Evolutionary conservation across 495 filamentous ascomycete genomes (phyloP).

Genomic region (Penicillium salamii): DNA sequence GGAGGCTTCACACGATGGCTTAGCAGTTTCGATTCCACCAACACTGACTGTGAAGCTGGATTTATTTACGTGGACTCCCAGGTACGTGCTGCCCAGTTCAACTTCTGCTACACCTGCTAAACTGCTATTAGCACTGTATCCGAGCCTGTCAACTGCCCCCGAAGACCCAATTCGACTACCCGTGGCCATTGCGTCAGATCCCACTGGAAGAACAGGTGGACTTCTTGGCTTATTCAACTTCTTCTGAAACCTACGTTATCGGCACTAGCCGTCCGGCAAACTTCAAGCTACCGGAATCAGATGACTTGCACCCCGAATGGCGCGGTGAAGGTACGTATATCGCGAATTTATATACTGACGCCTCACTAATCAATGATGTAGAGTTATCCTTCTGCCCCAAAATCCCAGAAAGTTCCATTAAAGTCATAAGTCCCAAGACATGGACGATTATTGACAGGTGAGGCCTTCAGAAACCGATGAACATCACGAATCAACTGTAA

Average conservation of each 20-base stretch:
- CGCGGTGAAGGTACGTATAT: slow-evolving; percentile 56
- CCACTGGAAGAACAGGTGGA: slow-evolving; percentile 67
- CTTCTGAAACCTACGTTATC: slow-evolving; percentile 71
- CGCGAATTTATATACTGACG: neutral
- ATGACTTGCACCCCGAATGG: slow-evolving; percentile 81
- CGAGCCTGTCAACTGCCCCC: slow-evolving; percentile 65
- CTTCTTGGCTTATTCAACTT: slow-evolving; percentile 69
- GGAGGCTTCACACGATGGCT: slow-evolving; percentile 63
- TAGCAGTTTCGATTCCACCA: slow-evolving; percentile 60
- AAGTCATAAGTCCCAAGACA: slow-evolving; percentile 69
- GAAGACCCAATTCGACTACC: slow-evolving; percentile 63
- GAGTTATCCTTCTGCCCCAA: slow-evolving; percentile 62
- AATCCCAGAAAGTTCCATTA: slow-evolving; percentile 64
- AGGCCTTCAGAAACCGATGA: neutral
- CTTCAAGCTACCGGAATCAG: slow-evolving; percentile 80
- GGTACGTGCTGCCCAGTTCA: slow-evolving; percentile 19
- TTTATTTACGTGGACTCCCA: slow-evolving; percentile 74
- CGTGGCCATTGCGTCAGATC: slow-evolving; percentile 68
- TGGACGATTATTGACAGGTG: slow-evolving; percentile 76
- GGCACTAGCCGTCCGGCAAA: slow-evolving; percentile 62
- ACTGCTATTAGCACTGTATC: slow-evolving; percentile 51
- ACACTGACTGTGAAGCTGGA: slow-evolving; percentile 68
- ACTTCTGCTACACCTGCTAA: slow-evolving; percentile 7
- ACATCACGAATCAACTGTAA: no score
- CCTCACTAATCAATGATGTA: slow-evolving; percentile 23